These are phyloP conservation scores for Tulasnella sp. DNA, from an alignment of 768 basidiomycete species.

Conservation along the genomic window DNA sequence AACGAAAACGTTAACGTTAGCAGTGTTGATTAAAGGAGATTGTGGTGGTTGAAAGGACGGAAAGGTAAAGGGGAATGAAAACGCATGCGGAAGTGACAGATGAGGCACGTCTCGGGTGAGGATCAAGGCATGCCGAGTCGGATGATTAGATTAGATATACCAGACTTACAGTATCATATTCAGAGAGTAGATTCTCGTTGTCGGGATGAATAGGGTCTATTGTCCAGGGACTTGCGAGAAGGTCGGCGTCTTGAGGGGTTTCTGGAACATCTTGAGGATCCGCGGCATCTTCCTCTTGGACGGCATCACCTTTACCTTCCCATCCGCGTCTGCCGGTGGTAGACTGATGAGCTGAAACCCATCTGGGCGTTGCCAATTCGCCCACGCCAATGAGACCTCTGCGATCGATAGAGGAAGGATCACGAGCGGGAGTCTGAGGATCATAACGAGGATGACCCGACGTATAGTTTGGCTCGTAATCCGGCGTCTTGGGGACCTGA, in stretches of 20 bases:
- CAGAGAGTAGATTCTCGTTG: neutral
- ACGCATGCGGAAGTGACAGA: neutral
- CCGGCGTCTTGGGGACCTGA: constrained; percentile 14
- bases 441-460: constrained; percentile 13
- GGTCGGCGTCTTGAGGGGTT: constrained; percentile 64
- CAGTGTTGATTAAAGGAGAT: too few relatives aligned
- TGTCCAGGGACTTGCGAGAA: neutral
- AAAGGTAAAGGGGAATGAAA: neutral
- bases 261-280: constrained; percentile 65
- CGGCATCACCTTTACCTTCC: constrained; percentile 20
- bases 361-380: constrained; percentile 91
- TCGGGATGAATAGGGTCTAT: neutral
- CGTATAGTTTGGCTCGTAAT: neutral
- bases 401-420: constrained; percentile 73
- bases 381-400: constrained; percentile 85
- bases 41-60: too few relatives aligned
- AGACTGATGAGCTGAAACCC: constrained; percentile 36
- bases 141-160: neutral
- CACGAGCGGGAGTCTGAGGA: constrained; percentile 47
- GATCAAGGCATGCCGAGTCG: neutral
- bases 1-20: too few relatives aligned
- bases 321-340: constrained; percentile 9
- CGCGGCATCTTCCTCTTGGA: constrained; percentile 32
- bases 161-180: neutral
- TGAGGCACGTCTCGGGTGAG: neutral